Evolutionary conservation across 2,329 filamentous ascomycete species (phyloP), one percentile per base, ranked within the genome.

Genomic region (Talaromyces sp.): DNA sequence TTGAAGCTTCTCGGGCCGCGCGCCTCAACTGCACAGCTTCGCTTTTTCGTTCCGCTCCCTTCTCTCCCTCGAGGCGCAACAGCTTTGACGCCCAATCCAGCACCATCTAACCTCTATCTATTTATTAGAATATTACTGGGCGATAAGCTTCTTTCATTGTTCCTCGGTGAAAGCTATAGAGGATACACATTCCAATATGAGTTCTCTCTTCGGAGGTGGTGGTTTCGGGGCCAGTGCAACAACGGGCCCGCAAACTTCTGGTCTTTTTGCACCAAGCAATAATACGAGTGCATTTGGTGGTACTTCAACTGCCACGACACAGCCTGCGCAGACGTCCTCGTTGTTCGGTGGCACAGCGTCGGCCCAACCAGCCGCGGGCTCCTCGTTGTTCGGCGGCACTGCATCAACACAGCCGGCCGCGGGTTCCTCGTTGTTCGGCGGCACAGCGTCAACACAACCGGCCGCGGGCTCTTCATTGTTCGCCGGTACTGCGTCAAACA

Each of bases 161-260:
- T 27, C 9, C 24, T 27, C 24, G 9, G 24, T 9, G 24, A 27
- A 27, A 4, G 5, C 24, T n/a, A n/a, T n/a, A n/a, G n/a, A 27
- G 24, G 9, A 4, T 27, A 27, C 24, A n/a, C 24, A 27, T 27
- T 58, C 59, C 30, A 65, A 56, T 22, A 52, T 64, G 16, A 49
- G 62, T 41, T 69, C 70, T 48, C 51, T 69, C 44, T 70, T 70
- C 53, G 66, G 67, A 55, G 61, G 62, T 20, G 58, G 56, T 49
- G 63, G 62, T 27, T 49, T 70, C 43, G 65, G 68, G 19, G 51
- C 58, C 16, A 41, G 64, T 20, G 52, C 62, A 55, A 49, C 60
- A 27, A 9, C 5, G 5, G 24, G 5, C 27, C 43, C 57, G 41
- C 60, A 67, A 39, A 49, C 63, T 11, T 60, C 63, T 7, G 65